Evolutionary conservation across 176 grass and related monocot genomes (phyloP), one percentile per base, ranked within the genome.

Genomic region (Triticum monococcum): DNA sequence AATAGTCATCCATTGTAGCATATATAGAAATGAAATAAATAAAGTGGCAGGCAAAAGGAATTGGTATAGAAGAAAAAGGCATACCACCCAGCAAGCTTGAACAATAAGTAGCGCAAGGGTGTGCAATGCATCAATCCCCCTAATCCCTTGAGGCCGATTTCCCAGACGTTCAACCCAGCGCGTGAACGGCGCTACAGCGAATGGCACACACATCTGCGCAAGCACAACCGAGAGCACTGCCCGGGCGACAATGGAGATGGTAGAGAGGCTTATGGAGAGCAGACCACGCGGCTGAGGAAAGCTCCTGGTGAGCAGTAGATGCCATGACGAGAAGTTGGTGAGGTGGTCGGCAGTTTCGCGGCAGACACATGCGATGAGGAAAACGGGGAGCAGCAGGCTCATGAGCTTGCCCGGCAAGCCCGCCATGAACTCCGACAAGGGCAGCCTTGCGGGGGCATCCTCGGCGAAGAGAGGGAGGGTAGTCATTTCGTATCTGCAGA

Each of bases 111-210:
- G 35, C 1, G 37, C 81, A 72, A 78, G 1, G 64, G 36, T 1
- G 41, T 88, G 87, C 64, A 88, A 71, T 6, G 3, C 70, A 70
- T 88, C 87, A 30, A 88, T 46, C 1, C 72, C 73, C 59, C 81
- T 14, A 72, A 64, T 36, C 37, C 64, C 68, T 22, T 84, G 74
- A 40, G 26, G 14, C 17, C 59, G 74, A 52, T 64, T 50, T 52
- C 79, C 74, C 2, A 79, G 2, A 12, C 81, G 87, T 5, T 64
- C 26, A 20, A 83, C 45, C 81, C 64, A 88, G 24, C 18, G 64
- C 2, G 52, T 33, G 20, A 84, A 32, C 10, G 87, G 81, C 26
- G 81, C 74, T 64, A 79, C 25, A 46, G 52, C 64, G 7, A n/a
- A 72, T 11, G 22, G 69, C 37, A 11, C 10, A 40, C 7, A 3